Conservation (phyloP, 1,139 yeast genomes). For the Saccharomycopsis crataegensis region DNA sequence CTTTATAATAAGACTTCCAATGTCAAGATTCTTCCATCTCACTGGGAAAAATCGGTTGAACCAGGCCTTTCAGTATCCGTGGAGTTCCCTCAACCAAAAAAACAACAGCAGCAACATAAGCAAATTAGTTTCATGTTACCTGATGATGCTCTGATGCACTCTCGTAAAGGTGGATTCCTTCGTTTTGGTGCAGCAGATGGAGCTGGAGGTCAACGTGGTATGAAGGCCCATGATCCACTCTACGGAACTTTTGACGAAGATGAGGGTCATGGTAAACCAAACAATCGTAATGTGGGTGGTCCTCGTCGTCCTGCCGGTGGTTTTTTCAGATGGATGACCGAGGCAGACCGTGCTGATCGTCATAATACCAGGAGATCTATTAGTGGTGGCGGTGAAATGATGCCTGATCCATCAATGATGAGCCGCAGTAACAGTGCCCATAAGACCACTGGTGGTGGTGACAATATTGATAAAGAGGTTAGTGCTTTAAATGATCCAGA, state of each 20-base stretch:
- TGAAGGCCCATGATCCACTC: background rate
- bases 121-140: background rate
- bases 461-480: background rate
- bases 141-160: background rate
- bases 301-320: background rate
- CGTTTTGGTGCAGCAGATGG: background rate
- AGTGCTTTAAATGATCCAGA: background rate
- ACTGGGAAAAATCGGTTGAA: constrained; percentile 15
- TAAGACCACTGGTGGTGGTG: background rate
- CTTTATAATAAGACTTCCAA: constrained; percentile 7
- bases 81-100: constrained; percentile 2
- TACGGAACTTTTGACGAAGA: background rate
- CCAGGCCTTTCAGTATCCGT: constrained; percentile 14
- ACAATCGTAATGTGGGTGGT: background rate
- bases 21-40: constrained; percentile 11
- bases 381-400: background rate
- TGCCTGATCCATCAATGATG: background rate
- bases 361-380: background rate
- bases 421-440: background rate
- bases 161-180: background rate
- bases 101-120: background rate
- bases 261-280: background rate
- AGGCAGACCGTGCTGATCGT: background rate
- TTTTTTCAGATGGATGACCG: background rate
- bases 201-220: background rate